Conservation (phyloP, 192 early-diverging fungal species). For the Geosiphon pyriformis region DNA sequence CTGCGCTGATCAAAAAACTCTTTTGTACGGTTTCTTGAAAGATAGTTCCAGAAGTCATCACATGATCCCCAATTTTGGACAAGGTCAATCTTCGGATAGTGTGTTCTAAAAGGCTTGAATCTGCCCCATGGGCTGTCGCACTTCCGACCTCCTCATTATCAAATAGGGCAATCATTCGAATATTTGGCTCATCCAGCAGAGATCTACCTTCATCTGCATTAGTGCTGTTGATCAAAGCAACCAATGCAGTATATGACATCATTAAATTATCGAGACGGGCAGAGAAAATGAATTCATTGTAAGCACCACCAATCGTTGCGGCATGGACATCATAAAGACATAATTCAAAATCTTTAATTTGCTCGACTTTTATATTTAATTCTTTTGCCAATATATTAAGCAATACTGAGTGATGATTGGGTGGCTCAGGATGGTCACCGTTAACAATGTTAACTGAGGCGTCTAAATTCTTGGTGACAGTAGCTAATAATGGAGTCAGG, state of each 20-base stretch:
- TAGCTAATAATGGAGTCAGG: conserved; percentile 82
- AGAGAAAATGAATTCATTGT: conserved; percentile 92
- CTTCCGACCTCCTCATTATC: conserved; percentile 99
- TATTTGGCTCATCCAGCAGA: conserved; percentile 59
- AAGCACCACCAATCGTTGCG: conserved; percentile 82
- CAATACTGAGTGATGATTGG: conserved; percentile 78
- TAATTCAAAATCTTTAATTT: conserved; percentile 93
- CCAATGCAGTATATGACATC: conserved; percentile 81
- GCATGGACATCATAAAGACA: conserved; percentile 95
- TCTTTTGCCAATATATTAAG: conserved; percentile 73
- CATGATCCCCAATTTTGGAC: conserved; percentile 29
- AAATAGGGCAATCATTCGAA: conserved; percentile 87
- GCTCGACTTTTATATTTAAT: conserved; percentile 55
- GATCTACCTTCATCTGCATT: conserved; percentile 29
- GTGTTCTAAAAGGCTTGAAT: conserved; percentile 77
- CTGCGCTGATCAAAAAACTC: conserved; percentile 84
- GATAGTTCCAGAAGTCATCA: conserved; percentile 37
- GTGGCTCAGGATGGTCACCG: conserved; percentile 28
- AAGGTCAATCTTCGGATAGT: conserved; percentile 60
- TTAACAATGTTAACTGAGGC: conserved; percentile 29
- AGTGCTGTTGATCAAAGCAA: conserved; percentile 50
- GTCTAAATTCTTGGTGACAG: conserved; percentile 53
- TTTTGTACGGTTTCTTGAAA: conserved; percentile 83
- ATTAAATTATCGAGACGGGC: conserved; percentile 93
- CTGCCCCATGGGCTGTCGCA: conserved; percentile 87